Base-by-base conservation (phyloP, 305 asterid genomes). In the Rubia tinctorum region DNA sequence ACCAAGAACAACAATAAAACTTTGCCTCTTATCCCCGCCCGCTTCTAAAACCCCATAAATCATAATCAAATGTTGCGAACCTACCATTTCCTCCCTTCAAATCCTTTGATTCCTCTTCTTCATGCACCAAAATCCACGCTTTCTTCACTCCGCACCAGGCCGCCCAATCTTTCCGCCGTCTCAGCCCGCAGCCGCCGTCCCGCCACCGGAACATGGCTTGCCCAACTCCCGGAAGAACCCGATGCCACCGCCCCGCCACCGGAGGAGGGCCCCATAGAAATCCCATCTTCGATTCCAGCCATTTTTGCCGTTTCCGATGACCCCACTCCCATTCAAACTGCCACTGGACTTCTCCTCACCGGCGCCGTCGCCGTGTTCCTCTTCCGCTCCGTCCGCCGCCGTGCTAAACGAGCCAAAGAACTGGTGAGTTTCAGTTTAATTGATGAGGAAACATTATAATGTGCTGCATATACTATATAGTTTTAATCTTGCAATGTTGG, bases 321-420 rank as follows among this genome's bases (percentile, higher is more conserved):
- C 75, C 83, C 92, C 7, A 69, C 85, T 6, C 61, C 87, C 11
- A 81, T 90, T 76, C 97, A 86, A 70, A 84, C 88, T 25, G 90
- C 97, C 78, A 79, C 95, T 76, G 85, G 91, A 78, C 74, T 90
- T 34, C 89, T 94, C 66, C 94, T 94, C 90, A 88, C 97, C 43
- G 96, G 88, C 6, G 84, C 96, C 77, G 79, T 92, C 72, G 23
- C 89, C 45, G 83, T 89, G 70, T 86, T 89, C 59, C 95, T 94
- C 74, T 91, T 94, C 78, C 88, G 96, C 60, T 76, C 97, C 27
- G 82, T 94, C 78, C 94, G 95, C 73, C 92, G 96, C 83, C 91
- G 99, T 7, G 95, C 93, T 60, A 85, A 81, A 77, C 95, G 92
- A 15, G 96, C 91, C 51, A 91, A 86, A 80, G 84, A 90, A 78